Evolutionary conservation across 2,329 filamentous ascomycete species (phyloP), one percentile per base, ranked within the genome.

Genomic region (Phyllosticta paracitricarpa): DNA sequence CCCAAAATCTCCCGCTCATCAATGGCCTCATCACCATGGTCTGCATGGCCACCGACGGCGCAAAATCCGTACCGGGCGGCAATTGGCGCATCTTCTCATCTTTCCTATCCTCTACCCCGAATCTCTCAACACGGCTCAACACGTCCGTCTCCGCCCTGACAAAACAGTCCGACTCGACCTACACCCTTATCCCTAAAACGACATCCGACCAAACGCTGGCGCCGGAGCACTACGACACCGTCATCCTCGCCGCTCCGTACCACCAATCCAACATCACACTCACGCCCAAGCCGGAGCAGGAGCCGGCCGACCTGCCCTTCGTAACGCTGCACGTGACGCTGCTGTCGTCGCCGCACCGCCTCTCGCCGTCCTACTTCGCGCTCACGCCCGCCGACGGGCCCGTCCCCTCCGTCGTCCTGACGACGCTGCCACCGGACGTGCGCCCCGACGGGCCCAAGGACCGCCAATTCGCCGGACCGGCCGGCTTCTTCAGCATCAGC

Each of bases 21-120:
- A 92, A 97, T 69, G 94, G 91, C 0, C 76, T 99, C 1, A 91
- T 95, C 68, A 85, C 92, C 1, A 91, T 97, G 88, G 88, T 95
- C 2, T 93, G 91, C 53, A 90, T 97, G 85, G 89, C 92, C 2
- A 89, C 91, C 0, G 87, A 93, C 58, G 91, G 91, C 6, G 90
- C 92, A 0, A 84, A 91, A 71, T 80, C 88, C 19, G 82, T 97
- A 1, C 75, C 83, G 14, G 91, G 91, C 6, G 94, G 94, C 1
- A 99, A 97, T 73, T 97, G 92, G 91, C 86, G 84, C 68, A 96
- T 99, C 60, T 99, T 99, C 70, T 82, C 87, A n/a, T 77, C 81
- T 54, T 95, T 97, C 88, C 77, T 56, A 9, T 28, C 24, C 7
- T 10, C 54, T 10, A 35, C 22, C 3, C 22, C 22, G 19, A 24